Evolutionary conservation across 768 basidiomycete genomes (phyloP), one percentile per base, ranked within the genome.

Genomic region (Rhizopogon sp.): DNA sequence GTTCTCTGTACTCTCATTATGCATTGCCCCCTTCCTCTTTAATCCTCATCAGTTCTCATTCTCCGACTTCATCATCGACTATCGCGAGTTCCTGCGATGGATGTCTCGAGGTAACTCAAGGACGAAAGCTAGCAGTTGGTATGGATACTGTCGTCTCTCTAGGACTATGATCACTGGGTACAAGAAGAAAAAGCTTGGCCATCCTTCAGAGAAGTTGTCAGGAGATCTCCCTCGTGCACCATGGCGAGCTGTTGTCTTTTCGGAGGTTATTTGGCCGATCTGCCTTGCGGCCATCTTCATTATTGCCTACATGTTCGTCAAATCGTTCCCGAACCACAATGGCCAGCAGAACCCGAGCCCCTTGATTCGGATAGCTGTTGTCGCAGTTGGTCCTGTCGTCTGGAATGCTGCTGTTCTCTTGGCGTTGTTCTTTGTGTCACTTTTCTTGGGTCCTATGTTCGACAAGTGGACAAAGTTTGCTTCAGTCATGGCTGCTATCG

Each of bases 21-120:
- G 93, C 72, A 81, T 98, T 62, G 93, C 97, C 37, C 97, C 97
- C 0, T 99, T 98, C 85, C 59, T 99, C 57, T 99, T 99, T 84
- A 99, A 99, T 74, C 97, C 97, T n/a, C 96, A 99, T 72, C 97
- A 98, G 71, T 99, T 98, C 81, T 92, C 93, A 9, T 92, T 87
- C 69, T 74, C 92, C 63, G 97, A 99, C 74, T 99, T 96, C 74
- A 88, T 98, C 74, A 93, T 98, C 68, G 97, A 99, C 73, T 98
- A 98, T 70, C 87, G 97, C 54, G 97, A 99, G 68, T 98, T 95
- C 78, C 72, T 99, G 46, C 86, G 97, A 46, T 99, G 97, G 97
- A 98, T 99, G 95, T 97, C 93, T 9, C 84, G 97, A 55, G 97
- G 97, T 54, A 99, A 98, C 73, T 97, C 97, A 45, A 79, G 93